Evolutionary conservation across 306 rosid genomes (phyloP), one percentile per base, ranked within the genome.

Genomic region (Benincasa hispida): DNA sequence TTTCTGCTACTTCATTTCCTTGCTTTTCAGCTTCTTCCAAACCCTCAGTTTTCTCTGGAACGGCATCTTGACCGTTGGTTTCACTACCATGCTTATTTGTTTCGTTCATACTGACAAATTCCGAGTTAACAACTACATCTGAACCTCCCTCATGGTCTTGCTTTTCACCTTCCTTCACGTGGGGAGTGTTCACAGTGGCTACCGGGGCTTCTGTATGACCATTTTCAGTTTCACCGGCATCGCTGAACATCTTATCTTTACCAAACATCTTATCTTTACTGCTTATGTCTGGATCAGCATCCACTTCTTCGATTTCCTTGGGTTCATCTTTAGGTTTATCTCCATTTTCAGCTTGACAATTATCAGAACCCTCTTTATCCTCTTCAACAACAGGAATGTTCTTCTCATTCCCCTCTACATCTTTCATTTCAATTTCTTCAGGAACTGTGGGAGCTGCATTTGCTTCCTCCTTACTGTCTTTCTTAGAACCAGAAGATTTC

Each of bases 401-500:
- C 54, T 72, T n/a, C 72, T 83, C 81, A 80, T 57, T 50, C 61
- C 77, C 88, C 77, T 62, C 85, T 27, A 47, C 79, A 62, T 76
- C 86, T 65, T 78, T 86, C 77, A 77, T 77, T 75, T 83, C 83
- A 51, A 70, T 55, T 21, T 62, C 86, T 61, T 77, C 88, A 9
- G 41, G 41, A 47, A 18, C 59, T 27, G 30, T 17, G 6, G 60
- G 59, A 79, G 81, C 78, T 62, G 85, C 77, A 68, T 89, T 90
- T 8, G 70, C 76, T 81, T 83, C 96, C 79, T 89, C 86, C 77
- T 87, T 88, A 74, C 18, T 76, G 66, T 85, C 95, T 76, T 89
- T 85, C 83, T 78, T 91, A 21, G 93, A 82, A 5, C 87, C 90
- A 0, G 90, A 83, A 39, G 96, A 89, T 78, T 83, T 90, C 35